Evolutionary conservation across 352 stramenopile genomes (phyloP).

Genomic region (Pythium folliculosum): DNA sequence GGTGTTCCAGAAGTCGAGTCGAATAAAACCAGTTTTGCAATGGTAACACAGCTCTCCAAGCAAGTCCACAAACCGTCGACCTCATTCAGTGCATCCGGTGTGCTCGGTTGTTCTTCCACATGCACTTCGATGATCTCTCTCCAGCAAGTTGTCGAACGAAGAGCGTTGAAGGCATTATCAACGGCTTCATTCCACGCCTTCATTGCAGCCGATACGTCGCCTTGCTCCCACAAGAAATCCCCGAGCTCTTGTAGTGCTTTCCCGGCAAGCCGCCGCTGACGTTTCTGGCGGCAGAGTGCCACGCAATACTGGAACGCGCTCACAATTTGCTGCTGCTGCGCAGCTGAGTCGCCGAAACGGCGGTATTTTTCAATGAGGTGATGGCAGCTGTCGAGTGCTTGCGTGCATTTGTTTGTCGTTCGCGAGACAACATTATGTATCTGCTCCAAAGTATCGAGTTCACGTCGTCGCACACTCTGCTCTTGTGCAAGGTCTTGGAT

Average conservation of each 20-base stretch:
- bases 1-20: constrained; percentile 36
- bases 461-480: constrained; percentile 9
- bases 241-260: constrained; percentile 69
- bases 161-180: constrained; percentile 68
- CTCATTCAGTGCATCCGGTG: constrained; percentile 34
- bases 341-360: constrained; percentile 18
- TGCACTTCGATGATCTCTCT: constrained; percentile 44
- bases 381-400: constrained; percentile 53
- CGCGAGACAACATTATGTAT: constrained; percentile 28
- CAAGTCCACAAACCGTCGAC: constrained; percentile 60
- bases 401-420: constrained; percentile 64
- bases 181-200: constrained; percentile 75
- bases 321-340: constrained; percentile 37
- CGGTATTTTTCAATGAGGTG: constrained; percentile 49
- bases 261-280: constrained; percentile 54
- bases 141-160: constrained; percentile 54
- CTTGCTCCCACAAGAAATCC: constrained; percentile 67
- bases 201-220: constrained; percentile 39
- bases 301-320: constrained; percentile 54
- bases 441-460: constrained; percentile 24
- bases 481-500: constrained; percentile 36
- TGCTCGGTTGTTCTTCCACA: constrained; percentile 20
- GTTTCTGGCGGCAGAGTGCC: constrained; percentile 60
- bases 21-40: constrained; percentile 63
- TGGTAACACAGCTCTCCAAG: constrained; percentile 49